These are phyloP conservation scores for Lupinus albus DNA, from an alignment of 306 rosid species.

Conservation along the genomic window DNA sequence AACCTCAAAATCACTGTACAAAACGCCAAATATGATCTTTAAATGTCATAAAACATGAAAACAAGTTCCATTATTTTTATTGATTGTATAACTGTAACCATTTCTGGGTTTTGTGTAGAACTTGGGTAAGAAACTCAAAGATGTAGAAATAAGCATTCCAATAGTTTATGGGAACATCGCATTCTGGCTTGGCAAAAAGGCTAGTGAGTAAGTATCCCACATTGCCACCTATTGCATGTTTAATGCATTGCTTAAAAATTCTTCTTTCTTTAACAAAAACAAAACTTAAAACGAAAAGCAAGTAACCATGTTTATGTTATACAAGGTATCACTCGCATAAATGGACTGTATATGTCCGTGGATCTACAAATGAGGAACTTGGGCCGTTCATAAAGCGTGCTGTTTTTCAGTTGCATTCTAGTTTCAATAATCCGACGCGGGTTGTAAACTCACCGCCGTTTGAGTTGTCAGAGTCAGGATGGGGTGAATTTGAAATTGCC, in stretches of 20 bases:
- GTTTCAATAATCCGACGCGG: constrained; percentile 80
- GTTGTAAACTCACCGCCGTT: constrained; percentile 76
- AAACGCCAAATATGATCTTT: constrained; percentile 18
- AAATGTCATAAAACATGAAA: constrained; percentile 15
- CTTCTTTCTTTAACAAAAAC: not conserved
- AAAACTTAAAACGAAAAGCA: not conserved
- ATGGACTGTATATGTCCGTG: constrained; percentile 85
- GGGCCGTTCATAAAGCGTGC: constrained; percentile 63
- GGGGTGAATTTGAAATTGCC: constrained; percentile 84
- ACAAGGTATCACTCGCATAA: constrained; percentile 77
- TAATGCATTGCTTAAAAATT: constrained; percentile 29
- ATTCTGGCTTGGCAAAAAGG: constrained; percentile 92
- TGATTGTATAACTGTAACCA: constrained; percentile 31
- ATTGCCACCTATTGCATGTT: constrained; percentile 34
- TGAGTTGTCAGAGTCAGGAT: constrained; percentile 80
- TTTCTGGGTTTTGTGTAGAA: constrained; percentile 58
- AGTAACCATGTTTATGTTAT: constrained; percentile 33
- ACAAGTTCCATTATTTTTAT: constrained; percentile 14
- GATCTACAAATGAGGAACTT: constrained; percentile 74
- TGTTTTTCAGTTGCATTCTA: constrained; percentile 84
- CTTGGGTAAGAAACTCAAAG: constrained; percentile 64
- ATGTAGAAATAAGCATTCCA: constrained; percentile 72
- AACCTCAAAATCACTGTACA: constrained; percentile 5
- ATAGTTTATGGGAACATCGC: constrained; percentile 79
- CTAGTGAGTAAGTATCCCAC: constrained; percentile 71